Base-by-base conservation (phyloP, 179 eudicot species). In the Vitellaria paradoxa region DNA sequence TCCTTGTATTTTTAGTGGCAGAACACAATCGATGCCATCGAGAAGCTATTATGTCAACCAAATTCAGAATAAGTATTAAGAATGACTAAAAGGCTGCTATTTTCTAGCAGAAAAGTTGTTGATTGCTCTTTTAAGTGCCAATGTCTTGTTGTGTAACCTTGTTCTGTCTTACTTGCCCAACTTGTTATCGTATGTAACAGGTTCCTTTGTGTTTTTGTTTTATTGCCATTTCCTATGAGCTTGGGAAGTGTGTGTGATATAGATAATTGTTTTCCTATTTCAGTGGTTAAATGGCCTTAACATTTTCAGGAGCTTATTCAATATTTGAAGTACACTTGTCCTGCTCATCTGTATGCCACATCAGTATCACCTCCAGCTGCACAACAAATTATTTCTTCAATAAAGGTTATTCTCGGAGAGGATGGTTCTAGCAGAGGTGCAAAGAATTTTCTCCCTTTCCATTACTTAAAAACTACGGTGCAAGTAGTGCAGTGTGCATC, bases 361-460 rank as follows among this genome's bases (percentile, higher is more conserved):
- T 87, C 98, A 75, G 91, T 94, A 80, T 94, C 98, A 65, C 98
- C 98, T 55, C 98, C 97, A 64, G 91, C 98, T 75, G 97, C 97
- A 40, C 90, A 94, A 82, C 98, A 94, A 83, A 94, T 91, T 64
- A 85, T 94, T 42, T 94, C 96, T 72, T 75, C 98, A 42, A 91
- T 93, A 60, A 79, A 87, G 82, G 98, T 94, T 77, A 82, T 94
- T 72, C 94, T 91, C 50, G 97, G 98, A 70, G 91, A 91, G 87
- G 99, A 96, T 86, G 99, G 99, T 73, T 93, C 99, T 47, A 89
- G 86, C 78, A 87, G 96, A 92, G 98, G 98, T 92, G 26, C 40
- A 61, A 59, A 64, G 66, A 55, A 20, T 57, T 69, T 20, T n/a
- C 73, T 70, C 40, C 53, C 24, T 42, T 45, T 24, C 56, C 23